Evolutionary conservation across 2,329 filamentous ascomycete species (phyloP), one percentile per base, ranked within the genome.

Genomic region (Penicillium sp.): DNA sequence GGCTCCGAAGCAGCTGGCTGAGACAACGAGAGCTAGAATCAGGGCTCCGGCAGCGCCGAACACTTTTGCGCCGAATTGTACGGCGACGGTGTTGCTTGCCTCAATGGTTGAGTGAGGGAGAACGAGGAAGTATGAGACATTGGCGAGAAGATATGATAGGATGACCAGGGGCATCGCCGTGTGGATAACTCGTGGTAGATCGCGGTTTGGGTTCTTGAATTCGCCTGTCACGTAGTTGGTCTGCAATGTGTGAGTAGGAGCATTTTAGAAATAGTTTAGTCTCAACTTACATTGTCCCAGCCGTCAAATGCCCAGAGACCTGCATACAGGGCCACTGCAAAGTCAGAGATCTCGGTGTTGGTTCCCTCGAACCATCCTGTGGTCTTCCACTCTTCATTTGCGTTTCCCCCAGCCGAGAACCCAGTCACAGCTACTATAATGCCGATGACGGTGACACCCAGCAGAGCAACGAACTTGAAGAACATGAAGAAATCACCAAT

Each of bases 181-280:
- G 76, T 99, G 94, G 56, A 99, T 96, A 27, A 97, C 92, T 23
- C 91, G 87, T 0, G 94, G 94, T 10, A 99, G 86, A 72, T 99
- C 94, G 61, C 92, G 87, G 47, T 84, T 84, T 0, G 94, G 91
- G 70, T 97, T 92, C 68, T 92, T 89, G 79, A 99, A 97, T 76
- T 99, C 94, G 67, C 92, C 94, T 0, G 95, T 92, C 7, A 99
- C 94, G 70, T 97, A 99, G 76, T 97, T 99, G 61, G 93, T 96
- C 91, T 65, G 62, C 10, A 23, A 44, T 25, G 47, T 60, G 27
- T 62, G 56, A 58, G 40, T 55, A 61, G 15, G 45, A 10, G 31
- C 3, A 16, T 16, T 36, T 23, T 11, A 27, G 19, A 27, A 11
- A 21, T 21, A 16, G 3, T 6, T 9, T 34, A 31, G 38, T 23